phyloP scores from a whole-genome alignment of 176 grass and related monocot species.

The Microstegium vimineum region DNA sequence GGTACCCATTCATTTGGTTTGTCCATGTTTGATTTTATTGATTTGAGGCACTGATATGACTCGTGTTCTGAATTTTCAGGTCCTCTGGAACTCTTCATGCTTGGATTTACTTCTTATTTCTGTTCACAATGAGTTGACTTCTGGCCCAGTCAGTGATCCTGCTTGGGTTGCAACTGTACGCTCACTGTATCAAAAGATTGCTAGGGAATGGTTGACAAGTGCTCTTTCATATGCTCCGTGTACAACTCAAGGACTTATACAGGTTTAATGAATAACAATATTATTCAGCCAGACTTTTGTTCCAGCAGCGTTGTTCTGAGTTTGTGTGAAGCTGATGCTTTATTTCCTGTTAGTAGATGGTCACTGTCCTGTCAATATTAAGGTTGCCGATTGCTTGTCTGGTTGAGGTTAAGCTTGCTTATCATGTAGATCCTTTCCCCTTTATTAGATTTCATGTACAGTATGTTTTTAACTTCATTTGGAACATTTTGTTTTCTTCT shows the following conservation, averaged over 20 bases:
- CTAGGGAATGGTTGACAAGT: conserved; percentile 96
- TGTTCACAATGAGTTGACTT: conserved; percentile 92
- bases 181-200: conserved; percentile 92
- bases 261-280: conserved; percentile 58
- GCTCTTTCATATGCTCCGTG: conserved; percentile 98
- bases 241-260: conserved; percentile 96
- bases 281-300: conserved; percentile 18
- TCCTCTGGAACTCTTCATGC: conserved; percentile 95
- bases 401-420: conserved; percentile 24
- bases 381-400: conserved; percentile 28
- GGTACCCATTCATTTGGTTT: conserved; percentile 47
- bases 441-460: conserved; percentile 16
- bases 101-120: conserved; percentile 98
- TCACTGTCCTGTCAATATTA: conserved; percentile 33
- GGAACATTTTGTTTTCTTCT: conserved; percentile 14
- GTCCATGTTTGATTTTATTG: conserved; percentile 14
- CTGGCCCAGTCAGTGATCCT: conserved; percentile 95
- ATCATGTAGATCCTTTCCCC: conserved; percentile 19
- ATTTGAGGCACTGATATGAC: conserved; percentile 22
- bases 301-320: conserved; percentile 19
- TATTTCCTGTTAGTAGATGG: conserved; percentile 34
- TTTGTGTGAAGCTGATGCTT: conserved; percentile 22
- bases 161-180: conserved; percentile 95
- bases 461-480: conserved; percentile 6
- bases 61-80: conserved; percentile 46